Evolutionary conservation across 768 basidiomycete genomes (phyloP).

Genomic region (Udeniomyces megalosporus): DNA sequence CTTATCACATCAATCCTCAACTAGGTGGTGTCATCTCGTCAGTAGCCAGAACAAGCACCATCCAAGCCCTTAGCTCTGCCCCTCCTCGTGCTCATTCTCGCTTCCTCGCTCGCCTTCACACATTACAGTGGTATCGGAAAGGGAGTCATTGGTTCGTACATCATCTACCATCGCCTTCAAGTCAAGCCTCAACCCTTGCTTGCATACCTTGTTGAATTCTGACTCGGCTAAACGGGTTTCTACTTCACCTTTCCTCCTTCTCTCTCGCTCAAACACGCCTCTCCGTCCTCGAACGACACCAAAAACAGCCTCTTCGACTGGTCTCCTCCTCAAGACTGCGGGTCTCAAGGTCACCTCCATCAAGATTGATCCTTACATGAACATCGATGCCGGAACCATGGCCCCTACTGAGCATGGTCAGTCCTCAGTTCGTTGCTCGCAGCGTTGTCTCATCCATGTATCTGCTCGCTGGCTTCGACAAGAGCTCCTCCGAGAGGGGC

Average conservation of each 20-base stretch:
- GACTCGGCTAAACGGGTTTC: no score
- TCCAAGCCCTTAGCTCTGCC: background rate
- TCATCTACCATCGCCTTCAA: background rate
- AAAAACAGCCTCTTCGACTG: constrained; percentile 88
- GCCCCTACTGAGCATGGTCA: constrained; percentile 92
- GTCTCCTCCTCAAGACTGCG: constrained; percentile 80
- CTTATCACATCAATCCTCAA: background rate
- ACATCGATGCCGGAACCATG: constrained; percentile 99
- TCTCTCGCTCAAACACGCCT: background rate
- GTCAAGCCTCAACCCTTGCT: background rate
- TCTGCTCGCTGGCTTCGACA: no score
- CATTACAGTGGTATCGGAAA: constrained; percentile 72
- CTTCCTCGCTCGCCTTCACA: background rate
- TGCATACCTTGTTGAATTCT: background rate
- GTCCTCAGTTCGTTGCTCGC: no score
- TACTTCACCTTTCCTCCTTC: background rate
- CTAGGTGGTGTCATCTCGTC: constrained; percentile 59
- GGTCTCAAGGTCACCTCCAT: constrained; percentile 96
- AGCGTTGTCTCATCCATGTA: background rate
- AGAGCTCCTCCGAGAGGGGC: no score
- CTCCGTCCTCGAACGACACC: background rate
- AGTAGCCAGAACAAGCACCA: constrained; percentile 4
- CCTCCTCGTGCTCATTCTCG: background rate
- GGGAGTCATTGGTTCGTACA: constrained; percentile 76
- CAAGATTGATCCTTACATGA: constrained; percentile 99